Evolutionary conservation across 169 alveolate genomes (phyloP), one percentile per base, ranked within the genome.

Genomic region (Plasmodium vivax): DNA sequence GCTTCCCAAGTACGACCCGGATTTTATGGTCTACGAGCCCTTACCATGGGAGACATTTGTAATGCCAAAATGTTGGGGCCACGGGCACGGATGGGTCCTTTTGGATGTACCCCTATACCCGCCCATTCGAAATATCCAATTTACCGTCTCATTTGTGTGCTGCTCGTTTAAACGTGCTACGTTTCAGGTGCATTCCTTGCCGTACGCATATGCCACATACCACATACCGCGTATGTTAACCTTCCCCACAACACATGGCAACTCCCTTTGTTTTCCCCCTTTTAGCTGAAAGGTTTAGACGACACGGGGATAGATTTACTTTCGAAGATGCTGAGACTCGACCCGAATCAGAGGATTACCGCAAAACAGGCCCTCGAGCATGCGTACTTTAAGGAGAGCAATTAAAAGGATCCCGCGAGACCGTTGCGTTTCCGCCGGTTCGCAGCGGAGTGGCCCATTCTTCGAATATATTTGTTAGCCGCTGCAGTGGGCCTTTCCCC

Each of bases 351-450:
- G 97, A 97, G 99, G 85, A 99, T 99, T n/a, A 96, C 99, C 23
- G 99, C 99, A 12, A 97, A 96, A 90, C 98, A 97, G 72, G 99
- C 99, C 68, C 96, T 98, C 95, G 97, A 96, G 58, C 99, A 99
- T 95, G 98, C 98, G 10, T 99, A 98, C 95, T 99, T 99, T 95
- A 95, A 97, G 81, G 99, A 98, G 45, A 85, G 68, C 30, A 85
- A 36, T 85, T 85, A 71, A 85, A 68, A 68, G 7, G n/a, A 68
- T 9, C 47, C 43, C 36, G 0, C 38, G 62, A 9, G 2, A 51
- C 8, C 23, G 9, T 51, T 16, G 23, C 62, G 19, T 51, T 51
- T 51, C 23, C 62, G 62, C 8, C 8, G 12, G 23, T 51, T 51
- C 23, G 27, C 23, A 51, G 62, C 7, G 23, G 1, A 51, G 9